Conservation (phyloP, 495 filamentous ascomycete species). For the Peziza echinospora region DNA sequence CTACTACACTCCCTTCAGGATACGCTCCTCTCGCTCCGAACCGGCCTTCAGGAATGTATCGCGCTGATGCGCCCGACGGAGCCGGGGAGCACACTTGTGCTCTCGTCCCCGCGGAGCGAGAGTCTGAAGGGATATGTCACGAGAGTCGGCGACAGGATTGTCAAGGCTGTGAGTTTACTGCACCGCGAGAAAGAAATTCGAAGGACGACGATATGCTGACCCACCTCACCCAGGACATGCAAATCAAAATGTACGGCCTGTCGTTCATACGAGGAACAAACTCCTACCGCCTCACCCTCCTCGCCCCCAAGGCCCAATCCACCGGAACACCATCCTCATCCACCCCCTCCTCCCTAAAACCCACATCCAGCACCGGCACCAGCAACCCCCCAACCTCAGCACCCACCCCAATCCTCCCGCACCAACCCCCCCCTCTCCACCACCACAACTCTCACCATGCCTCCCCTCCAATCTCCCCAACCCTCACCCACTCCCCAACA, state of each 20-base stretch:
- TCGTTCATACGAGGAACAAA: slow-evolving; percentile 5
- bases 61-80: slow-evolving; percentile 62
- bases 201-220: not conserved
- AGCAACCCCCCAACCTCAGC: not conserved
- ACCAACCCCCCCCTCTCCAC: not conserved
- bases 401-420: no score
- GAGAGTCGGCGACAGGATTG: slow-evolving; percentile 49
- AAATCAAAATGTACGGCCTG: slow-evolving; percentile 10
- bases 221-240: slow-evolving; percentile 6
- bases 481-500: slow-evolving; percentile 24
- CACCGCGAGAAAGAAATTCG: no score
- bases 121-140: slow-evolving; percentile 81
- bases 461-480: not conserved
- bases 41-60: slow-evolving; percentile 73
- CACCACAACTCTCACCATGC: not conserved
- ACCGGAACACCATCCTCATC: not conserved
- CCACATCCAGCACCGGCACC: not conserved
- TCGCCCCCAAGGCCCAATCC: not conserved
- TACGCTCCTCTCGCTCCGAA: slow-evolving; percentile 52
- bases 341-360: slow-evolving; percentile 21
- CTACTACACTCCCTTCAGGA: slow-evolving; percentile 58
- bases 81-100: slow-evolving; percentile 61
- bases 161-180: slow-evolving; percentile 53
- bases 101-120: slow-evolving; percentile 74
- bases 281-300: slow-evolving; percentile 8